Evolutionary conservation across 345 rosid species (phyloP), one percentile per base, ranked within the genome.

Genomic region (Aquilaria malaccensis): DNA sequence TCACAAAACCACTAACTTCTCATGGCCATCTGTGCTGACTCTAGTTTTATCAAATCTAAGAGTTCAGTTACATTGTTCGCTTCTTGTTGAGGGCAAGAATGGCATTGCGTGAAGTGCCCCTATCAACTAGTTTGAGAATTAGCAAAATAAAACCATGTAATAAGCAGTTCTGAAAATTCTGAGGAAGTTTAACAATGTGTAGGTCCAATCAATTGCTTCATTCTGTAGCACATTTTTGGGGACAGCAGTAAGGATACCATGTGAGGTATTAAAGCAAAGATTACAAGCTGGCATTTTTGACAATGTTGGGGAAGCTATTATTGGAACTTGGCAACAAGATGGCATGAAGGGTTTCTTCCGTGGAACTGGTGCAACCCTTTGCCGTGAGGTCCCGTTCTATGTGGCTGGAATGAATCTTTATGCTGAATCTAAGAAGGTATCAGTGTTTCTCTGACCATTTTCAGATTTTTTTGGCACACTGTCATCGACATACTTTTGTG

Each of bases 201-300:
- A 94, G 99, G 85, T 90, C 68, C 96, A 94, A 81, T 94, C 99
- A 13, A 74, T 90, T 46, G 83, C 97, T 60, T 94, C 99, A 66
- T 88, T 94, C 72, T 90, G 91, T 72, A 86, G 97, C 84, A 94
- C 99, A 33, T 53, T 90, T 65, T 72, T 94, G 77, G 99, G 99
- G 58, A 94, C 99, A 14, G 93, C 93, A 51, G 88, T 88, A 62
- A 82, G 99, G 67, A 88, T 94, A 62, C 99, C 99, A 2, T 88
- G 97, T 63, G 99, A 94, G 78, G 99, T 94, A 70, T 76, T 94
- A 76, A 94, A 94, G 82, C 99, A 94, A 79, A 87, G 99, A 47
- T 78, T 85, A 70, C 99, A 94, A 70, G 99, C 99, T 45, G 93
- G 93, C 50, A 67, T 94, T 62, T 94, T 83, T 54, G 77, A 90